Base-by-base conservation (phyloP, 2,329 filamentous ascomycete genomes). In the Monilinia fructigena region DNA sequence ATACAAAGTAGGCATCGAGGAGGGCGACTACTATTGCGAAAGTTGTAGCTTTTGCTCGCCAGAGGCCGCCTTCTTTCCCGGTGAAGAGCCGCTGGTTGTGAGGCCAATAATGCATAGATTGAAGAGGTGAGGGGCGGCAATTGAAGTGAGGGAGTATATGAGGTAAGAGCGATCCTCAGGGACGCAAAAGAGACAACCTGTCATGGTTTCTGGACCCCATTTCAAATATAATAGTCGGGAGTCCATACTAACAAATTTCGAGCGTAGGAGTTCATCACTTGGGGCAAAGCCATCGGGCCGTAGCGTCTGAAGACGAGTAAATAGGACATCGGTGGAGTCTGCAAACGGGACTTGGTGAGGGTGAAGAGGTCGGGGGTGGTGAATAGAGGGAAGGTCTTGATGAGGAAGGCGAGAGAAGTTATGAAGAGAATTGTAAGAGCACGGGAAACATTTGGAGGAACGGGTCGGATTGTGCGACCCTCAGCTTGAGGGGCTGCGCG, bases 311-410 rank as follows among this genome's bases (percentile, higher is more conserved):
- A 98, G 83, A 20, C 94, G 90, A 67, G 85, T 86, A 78, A 97
- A 95, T 68, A 98, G 83, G 45, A 96, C 88, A 75, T 94, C 91
- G 53, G 86, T 89, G n/a, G 88, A 53, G 91, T 94, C 74, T 93
- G 90, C 23, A 98, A 86, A 45, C 93, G 91, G 61, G 92, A 95
- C 66, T 87, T 82, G 0, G 94, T 97, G 23, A 82, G 78, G 40
- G 78, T 75, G 82, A 98, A 97, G 77, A 98, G 81, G 79, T 97
- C 97, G 76, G 92, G 87, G 5, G 91, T 89, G 7, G 85, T 81
- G 74, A 92, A 88, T 67, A 79, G 70, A 0, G 92, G 88, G 0
- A 94, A 79, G 20, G 89, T 88, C 67, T 86, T 83, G 67, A 88
- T 73, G 62, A 91, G 77, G 76, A 86, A 83, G 67, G 87, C 75